Conservation (phyloP, 805 yeast species). For the Candida ulmi region DNA sequence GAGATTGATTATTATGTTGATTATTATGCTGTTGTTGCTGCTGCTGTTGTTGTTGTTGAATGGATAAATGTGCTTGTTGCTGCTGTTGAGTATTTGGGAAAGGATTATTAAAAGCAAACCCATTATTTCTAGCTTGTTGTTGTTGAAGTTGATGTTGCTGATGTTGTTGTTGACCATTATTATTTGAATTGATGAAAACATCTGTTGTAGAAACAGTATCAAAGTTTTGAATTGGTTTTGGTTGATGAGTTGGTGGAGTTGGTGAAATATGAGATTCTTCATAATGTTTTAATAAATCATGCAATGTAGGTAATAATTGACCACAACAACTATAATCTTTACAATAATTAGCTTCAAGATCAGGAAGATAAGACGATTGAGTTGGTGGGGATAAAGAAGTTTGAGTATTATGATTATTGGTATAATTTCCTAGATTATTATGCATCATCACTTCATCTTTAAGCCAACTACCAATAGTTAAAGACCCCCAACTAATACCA, state of each 20-base stretch:
- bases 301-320: constrained; percentile 82
- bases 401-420: constrained; percentile 13
- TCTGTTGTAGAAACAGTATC: constrained; percentile 93
- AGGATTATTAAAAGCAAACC: not conserved
- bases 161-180: constrained; percentile 10
- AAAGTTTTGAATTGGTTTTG: constrained; percentile 54
- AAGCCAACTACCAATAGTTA: constrained; percentile 92
- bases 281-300: constrained; percentile 88
- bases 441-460: constrained; percentile 84
- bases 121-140: not conserved
- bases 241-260: constrained; percentile 44
- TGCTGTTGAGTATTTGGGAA: constrained; percentile 6
- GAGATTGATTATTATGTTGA: not conserved
- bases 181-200: constrained; percentile 57
- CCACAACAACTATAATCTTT: constrained; percentile 97
- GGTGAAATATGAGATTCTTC: constrained; percentile 89
- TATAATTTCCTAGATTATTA: constrained; percentile 12
- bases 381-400: constrained; percentile 49
- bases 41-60: constrained; percentile 6
- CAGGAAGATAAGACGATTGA: constrained; percentile 79
- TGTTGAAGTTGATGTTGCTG: constrained; percentile 15
- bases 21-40: not conserved
- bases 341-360: constrained; percentile 92
- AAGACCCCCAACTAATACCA: constrained; percentile 95
- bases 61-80: constrained; percentile 3